Evolutionary conservation across 2,329 filamentous ascomycete species (phyloP).

Genomic region (Claviceps citrina): DNA sequence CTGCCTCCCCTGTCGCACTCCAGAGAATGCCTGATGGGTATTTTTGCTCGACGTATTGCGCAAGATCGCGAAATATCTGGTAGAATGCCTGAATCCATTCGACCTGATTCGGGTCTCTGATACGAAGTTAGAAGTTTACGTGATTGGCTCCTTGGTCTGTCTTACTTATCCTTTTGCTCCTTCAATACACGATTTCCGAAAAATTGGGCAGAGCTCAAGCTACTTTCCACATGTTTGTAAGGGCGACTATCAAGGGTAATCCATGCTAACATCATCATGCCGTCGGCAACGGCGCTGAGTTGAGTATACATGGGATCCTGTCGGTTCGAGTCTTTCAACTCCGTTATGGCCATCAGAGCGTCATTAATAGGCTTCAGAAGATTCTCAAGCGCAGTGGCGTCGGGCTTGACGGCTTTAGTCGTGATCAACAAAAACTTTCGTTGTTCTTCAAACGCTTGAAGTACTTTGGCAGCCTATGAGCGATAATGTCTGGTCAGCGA

Average conservation of each 20-base stretch:
- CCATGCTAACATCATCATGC: conserved; percentile 82
- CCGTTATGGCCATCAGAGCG: conserved; percentile 61
- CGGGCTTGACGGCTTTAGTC: conserved; percentile 84
- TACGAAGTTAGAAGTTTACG: conserved; percentile 4
- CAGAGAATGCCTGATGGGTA: conserved; percentile 68
- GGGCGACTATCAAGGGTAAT: conserved; percentile 73
- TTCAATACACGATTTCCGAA: conserved; percentile 90
- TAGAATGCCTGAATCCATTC: conserved; percentile 92
- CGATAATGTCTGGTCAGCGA: conserved; percentile 9
- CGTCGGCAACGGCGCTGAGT: conserved; percentile 74
- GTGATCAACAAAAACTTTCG: conserved; percentile 77
- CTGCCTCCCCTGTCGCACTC: conserved; percentile 66
- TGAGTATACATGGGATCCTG: conserved; percentile 63
- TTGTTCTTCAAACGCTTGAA: conserved; percentile 63
- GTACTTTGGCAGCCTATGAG: conserved; percentile 33
- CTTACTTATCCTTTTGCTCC: conserved; percentile 61
- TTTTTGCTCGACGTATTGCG: conserved; percentile 71
- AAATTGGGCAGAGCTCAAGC: conserved; percentile 72
- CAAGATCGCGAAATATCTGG: conserved; percentile 69
- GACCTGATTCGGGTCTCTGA: conserved; percentile 61
- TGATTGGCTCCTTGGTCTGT: background rate
- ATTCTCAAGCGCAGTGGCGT: conserved; percentile 53
- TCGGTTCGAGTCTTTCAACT: conserved; percentile 70
- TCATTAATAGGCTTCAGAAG: conserved; percentile 79
- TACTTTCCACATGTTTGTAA: conserved; percentile 71